Percentiles rank a stretch among this genome's conserved stretches.
Conservation (phyloP, 306 rosid genomes). For the Alnus rubra region DNA sequence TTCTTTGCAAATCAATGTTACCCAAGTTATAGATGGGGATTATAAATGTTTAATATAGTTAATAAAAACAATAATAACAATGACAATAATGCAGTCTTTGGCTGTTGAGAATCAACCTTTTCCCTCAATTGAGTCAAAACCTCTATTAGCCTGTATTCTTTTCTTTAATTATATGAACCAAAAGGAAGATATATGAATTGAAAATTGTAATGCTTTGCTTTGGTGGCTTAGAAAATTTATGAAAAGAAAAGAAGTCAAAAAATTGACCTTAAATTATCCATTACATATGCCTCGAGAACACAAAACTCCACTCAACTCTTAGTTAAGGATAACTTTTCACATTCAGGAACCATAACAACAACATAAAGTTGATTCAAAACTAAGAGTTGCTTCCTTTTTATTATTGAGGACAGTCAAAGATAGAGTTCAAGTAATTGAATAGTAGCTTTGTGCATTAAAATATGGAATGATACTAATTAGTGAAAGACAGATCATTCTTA, state of each 20-base stretch:
- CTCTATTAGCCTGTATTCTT: background rate
- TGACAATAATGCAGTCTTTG: background rate
- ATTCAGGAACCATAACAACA: background rate
- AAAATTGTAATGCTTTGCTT: background rate
- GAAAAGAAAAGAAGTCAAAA: background rate
- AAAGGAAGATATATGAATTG: background rate
- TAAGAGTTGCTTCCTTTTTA: background rate
- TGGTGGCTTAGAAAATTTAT: background rate
- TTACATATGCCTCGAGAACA: background rate
- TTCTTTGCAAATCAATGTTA: constrained; percentile 6
- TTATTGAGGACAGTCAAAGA: background rate
- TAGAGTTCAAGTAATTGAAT: background rate
- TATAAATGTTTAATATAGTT: background rate
- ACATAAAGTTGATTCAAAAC: background rate
- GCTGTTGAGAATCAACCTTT: background rate
- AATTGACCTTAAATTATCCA: background rate
- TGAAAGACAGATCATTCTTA: constrained; percentile 32
- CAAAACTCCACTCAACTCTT: constrained; percentile 7
- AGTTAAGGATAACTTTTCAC: too few relatives aligned
- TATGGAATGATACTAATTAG: background rate
- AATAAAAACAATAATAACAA: constrained; percentile 8
- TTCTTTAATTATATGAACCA: background rate
- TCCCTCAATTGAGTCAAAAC: background rate
- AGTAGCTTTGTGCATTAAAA: background rate
- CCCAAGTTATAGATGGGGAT: background rate